Base-by-base conservation (phyloP, 1,139 yeast species). In the Kazachstania sp. region DNA sequence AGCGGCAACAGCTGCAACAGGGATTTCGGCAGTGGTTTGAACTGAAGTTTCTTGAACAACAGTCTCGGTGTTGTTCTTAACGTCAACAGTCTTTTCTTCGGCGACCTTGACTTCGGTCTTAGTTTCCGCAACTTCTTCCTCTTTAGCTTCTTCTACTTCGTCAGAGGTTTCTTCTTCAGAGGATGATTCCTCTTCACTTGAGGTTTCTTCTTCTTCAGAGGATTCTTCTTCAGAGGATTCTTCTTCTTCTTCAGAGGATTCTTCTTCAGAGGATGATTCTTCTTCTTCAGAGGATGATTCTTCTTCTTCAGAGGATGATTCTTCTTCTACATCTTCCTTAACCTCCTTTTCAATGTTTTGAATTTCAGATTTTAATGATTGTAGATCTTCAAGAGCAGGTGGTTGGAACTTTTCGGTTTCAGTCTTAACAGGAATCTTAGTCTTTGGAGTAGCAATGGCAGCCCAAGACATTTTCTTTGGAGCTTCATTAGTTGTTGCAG, bases 391-490 rank as follows among this genome's bases (percentile, higher is more conserved):
- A 11, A 39, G 16, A 9, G 41, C 29, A 20, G 32, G 16, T 29
- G 35, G 15, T 18, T 19, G 38, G 8, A 18, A n/a, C 9, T 18
- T 36, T 9, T 19, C 38, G 3, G 23, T 19, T 36, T 36, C 36
- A 15, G 36, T 2, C 11, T 32, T 32, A 15, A 9, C 36, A 32
- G 36, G 36, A 9, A 18, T 26, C 20, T 42, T 42, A 13, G 67
- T 64, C 49, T 63, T 62, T 37, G 66, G 65, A 20, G 67, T 54
- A 35, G 71, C 72, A 49, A 69, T 63, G 8, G 71, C 71, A 20
- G 73, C 73, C 73, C 73, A 70, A 8, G 73, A 65, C 58, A 66
- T 57, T 48, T 57, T 61, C 56, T 57, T 60, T 30, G 63, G 46
- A 20, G 20, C 16, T 13, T 3, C 20, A 23, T 55, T 59, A 30